Base-by-base conservation (phyloP, 73 alveolate genomes). In the Paraurostyla sp. region DNA sequence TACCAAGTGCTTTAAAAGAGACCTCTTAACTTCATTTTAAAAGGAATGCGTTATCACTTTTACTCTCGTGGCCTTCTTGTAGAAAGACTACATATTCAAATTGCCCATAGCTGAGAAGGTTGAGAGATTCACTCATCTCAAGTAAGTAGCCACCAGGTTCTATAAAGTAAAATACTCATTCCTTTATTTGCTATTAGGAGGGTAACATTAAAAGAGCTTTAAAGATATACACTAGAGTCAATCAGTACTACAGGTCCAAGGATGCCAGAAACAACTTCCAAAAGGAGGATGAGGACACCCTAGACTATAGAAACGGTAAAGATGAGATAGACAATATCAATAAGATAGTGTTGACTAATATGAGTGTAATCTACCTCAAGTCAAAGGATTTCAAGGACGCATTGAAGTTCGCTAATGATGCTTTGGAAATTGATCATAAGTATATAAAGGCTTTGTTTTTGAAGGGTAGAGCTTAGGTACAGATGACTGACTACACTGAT, bases 251-350 rank as follows among this genome's bases (percentile, higher is more conserved):
- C 76, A 83, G 84, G 51, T 43, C 82, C 20, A 81, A 81, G 57
- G 96, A 91, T 48, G 85, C 90, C 0, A 85, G 68, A 30, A 91
- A 91, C 50, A 91, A 91, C 50, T 71, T 83, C 63, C 65, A 60
- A 16, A 50, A 91, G 32, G 93, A 91, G 56, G 93, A 91, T 40
- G 87, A 33, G 25, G 50, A 56, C 13, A 41, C 88, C 25, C 73
- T 71, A 11, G 91, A 83, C n/a, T 91, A 23, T 71, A 91, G 88
- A 41, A 54, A 58, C 16, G 29, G 46, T 20, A 42, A 40, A 22
- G 84, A 59, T 36, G 91, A 91, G 63, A 51, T 91, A 0, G 78
- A 57, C 29, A 50, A 11, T 20, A 20, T 91, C 4, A 71, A 75
- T 18, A 58, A 46, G 51, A 29, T 42, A 23, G 22, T 80, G 11